Base-by-base conservation (phyloP, 768 basidiomycete genomes). In the Mycena vulgaris region DNA sequence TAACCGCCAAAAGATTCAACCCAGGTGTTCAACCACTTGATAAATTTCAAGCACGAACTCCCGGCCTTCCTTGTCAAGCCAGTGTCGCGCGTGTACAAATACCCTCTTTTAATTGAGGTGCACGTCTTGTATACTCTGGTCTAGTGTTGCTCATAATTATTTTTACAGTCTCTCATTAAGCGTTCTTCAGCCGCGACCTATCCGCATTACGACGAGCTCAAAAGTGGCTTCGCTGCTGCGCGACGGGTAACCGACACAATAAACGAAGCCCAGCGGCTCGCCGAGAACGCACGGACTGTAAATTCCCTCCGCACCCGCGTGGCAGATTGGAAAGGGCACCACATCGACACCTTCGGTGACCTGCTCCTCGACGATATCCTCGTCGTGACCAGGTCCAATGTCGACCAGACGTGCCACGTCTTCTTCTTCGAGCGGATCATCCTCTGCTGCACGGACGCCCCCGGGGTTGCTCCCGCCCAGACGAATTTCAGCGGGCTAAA, bases 381-480 rank as follows among this genome's bases (percentile, higher is more conserved):
- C 80, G 89, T 92, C 63, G 97, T 99, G 61, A 96, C 93, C 75
- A 98, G 98, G 82, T 93, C 92, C 53, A 95, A 96, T 64, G 93
- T 96, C 75, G 96, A 98, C 78, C 89, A 97, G 75, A 97, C 98
- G 80, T 99, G 99, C 75, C 95, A 97, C 73, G 96, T 99, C 62
- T 99, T 98, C 87, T 85, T 99, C 31, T 99, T 99, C 74, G 96
- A 99, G 83, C 95, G 95, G 83, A 99, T 99, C 80, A 95, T 99
- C 72, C 88, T 98, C 25, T 98, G 97, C 82, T 98, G 98, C 86
- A 98, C 98, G 80, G 98, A 98, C 78, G 92, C 92, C 7, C 76
- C 85, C 19, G 84, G 85, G 4, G 84, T 86, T 10, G 83, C 86
- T 7, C 13, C 6, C 13, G n/a, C 5, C 17, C 83, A 85, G 83